Evolutionary conservation across 2,329 filamentous ascomycete species (phyloP), one percentile per base, ranked within the genome.

Genomic region (Alternaria brassicicola): DNA sequence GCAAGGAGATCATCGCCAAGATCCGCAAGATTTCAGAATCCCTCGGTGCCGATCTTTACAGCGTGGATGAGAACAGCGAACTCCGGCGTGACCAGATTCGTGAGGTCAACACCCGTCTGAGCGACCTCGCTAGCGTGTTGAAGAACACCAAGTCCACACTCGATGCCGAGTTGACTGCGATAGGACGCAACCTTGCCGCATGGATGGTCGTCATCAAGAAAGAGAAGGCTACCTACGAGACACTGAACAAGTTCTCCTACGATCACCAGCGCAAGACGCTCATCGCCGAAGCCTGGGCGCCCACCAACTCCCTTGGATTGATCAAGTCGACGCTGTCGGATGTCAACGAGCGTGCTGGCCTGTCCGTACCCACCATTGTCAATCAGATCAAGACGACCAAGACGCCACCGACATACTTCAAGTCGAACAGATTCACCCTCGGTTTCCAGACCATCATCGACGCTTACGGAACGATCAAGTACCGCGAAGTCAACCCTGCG

Each of bases 381-480:
- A 98, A 98, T 78, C 93, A 97, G 81, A 95, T 99, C 75, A 89
- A 88, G 70, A 98, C 94, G 41, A 97, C 93, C 81, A 98, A 97
- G 84, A 98, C 92, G 6, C 95, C 96, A 25, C 95, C 95, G 1
- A 99, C 95, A 0, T 98, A 96, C 78, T 88, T 97, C 78, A 96
- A 96, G 82, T 97, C 93, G 30, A 99, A 99, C 84, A 97, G 94
- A 79, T 98, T 98, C 76, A 99, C 96, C 3, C 89, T 97, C 72
- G 95, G 90, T 23, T 99, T 99, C 83, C 95, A 99, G 80, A 98
- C 94, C 57, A 99, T 99, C 77, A 96, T 99, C 77, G 94, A 99
- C 72, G 95, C 96, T 26, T 99, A 99, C 74, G 96, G 95, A 74
- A 97, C 95, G 39, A 91, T 95, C 60, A 98, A 96, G 66, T 99